A percentile compares a stretch with the other conserved stretches of the same genome.
Conservation (phyloP, 306 rosid genomes). For the Inga leiocalycina region DNA sequence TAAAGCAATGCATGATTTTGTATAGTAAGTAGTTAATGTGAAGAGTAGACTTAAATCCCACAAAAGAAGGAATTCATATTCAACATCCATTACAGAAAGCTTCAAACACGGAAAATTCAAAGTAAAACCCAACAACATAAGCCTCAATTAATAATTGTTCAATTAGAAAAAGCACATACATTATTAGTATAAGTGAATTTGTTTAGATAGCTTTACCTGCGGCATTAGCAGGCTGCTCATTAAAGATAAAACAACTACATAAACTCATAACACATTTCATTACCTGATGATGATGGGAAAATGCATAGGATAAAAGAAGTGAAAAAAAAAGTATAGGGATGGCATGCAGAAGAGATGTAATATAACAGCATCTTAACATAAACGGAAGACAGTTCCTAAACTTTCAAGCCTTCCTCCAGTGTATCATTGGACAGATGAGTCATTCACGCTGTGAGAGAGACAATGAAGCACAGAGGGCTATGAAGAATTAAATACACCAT, state of each 20-base stretch:
- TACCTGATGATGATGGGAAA: not conserved
- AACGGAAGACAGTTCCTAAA: not conserved
- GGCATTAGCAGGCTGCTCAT: not conserved
- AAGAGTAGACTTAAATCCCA: not conserved
- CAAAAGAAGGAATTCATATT: not conserved
- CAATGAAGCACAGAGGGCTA: not conserved
- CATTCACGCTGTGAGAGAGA: not conserved
- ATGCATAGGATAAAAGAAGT: not conserved
- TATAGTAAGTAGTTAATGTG: not conserved
- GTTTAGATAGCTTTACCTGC: not conserved
- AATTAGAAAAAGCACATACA: not conserved
- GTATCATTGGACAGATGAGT: not conserved
- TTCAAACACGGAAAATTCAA: conserved; percentile 4
- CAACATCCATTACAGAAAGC: conserved; percentile 4
- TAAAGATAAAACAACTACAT: not conserved
- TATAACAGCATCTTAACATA: not conserved
- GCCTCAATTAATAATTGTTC: not conserved
- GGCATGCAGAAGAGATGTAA: not conserved
- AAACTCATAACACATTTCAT: not conserved
- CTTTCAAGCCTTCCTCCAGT: not conserved
- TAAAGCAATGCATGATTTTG: not conserved
- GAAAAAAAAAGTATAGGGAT: not conserved
- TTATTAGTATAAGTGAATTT: not conserved
- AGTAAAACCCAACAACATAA: not conserved
- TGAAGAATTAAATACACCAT: not conserved